Evolutionary conservation across 2,329 filamentous ascomycete species (phyloP).

Genomic region (Penicillium brevicompactum): DNA sequence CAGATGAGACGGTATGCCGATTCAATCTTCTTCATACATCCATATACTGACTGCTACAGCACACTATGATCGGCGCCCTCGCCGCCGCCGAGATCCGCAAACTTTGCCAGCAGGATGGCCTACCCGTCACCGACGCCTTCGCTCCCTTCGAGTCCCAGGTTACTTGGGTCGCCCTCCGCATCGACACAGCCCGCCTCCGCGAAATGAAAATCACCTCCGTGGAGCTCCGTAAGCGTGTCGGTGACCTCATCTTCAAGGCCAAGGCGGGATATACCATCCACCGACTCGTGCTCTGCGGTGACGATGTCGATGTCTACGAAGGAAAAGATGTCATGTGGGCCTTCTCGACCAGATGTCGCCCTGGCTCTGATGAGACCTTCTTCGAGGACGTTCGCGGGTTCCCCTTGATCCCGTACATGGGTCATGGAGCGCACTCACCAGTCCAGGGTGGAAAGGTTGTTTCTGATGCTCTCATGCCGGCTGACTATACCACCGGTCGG

Average conservation of each 20-base stretch:
- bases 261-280: conserved; percentile 50
- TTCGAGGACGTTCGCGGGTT: conserved; percentile 51
- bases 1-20: conserved; percentile 47
- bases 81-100: conserved; percentile 48
- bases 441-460: conserved; percentile 50
- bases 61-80: conserved; percentile 47
- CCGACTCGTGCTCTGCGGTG: conserved; percentile 49
- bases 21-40: background rate
- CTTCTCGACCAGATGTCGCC: conserved; percentile 52
- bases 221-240: conserved; percentile 45
- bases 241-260: conserved; percentile 44
- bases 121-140: conserved; percentile 51
- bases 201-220: conserved; percentile 54
- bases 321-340: conserved; percentile 53
- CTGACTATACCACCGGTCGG: conserved; percentile 44
- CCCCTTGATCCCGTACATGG: conserved; percentile 52
- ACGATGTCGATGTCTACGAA: conserved; percentile 54
- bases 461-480: conserved; percentile 46
- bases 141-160: conserved; percentile 51
- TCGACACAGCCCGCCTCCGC: conserved; percentile 60
- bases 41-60: conserved; percentile 12
- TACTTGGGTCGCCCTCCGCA: conserved; percentile 55
- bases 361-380: conserved; percentile 46
- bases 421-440: conserved; percentile 40
- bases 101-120: conserved; percentile 36